Conservation (phyloP, 1,284 basidiomycete genomes). For the Peniophora sp. region DNA sequence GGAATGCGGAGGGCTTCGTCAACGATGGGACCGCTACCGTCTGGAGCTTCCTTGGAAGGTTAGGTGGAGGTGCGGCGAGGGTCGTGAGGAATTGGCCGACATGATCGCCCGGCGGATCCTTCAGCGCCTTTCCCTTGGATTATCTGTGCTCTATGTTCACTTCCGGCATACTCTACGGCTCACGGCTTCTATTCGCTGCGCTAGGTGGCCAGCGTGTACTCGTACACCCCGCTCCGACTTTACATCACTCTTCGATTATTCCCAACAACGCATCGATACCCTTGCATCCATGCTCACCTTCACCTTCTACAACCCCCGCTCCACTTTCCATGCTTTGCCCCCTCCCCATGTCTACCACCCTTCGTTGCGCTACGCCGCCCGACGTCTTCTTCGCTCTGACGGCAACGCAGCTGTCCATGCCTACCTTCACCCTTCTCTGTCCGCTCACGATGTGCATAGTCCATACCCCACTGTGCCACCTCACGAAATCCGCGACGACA, state of each 20-base stretch:
- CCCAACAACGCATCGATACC: too few relatives aligned
- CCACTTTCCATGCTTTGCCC: not conserved
- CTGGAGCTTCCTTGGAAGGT: conserved; percentile 54
- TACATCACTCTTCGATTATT: too few relatives aligned
- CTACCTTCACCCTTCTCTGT: not conserved
- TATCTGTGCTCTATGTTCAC: not conserved
- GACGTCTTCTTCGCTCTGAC: too few relatives aligned
- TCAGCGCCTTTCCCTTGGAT: not conserved
- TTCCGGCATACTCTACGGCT: not conserved
- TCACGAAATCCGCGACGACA: too few relatives aligned
- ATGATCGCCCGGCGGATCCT: conserved; percentile 21
- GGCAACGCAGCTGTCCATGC: not conserved
- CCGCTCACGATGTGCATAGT: not conserved
- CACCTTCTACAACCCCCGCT: not conserved
- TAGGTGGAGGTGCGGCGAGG: conserved; percentile 63
- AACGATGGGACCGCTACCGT: conserved; percentile 39
- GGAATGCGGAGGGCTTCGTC: conserved; percentile 57
- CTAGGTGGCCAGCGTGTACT: too few relatives aligned
- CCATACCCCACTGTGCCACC: too few relatives aligned
- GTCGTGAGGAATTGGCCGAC: conserved; percentile 69
- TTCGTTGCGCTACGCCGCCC: too few relatives aligned
- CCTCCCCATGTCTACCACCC: not conserved
- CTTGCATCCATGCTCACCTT: too few relatives aligned
- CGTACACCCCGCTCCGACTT: too few relatives aligned
- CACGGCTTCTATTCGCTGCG: too few relatives aligned